These are phyloP conservation scores for Fragilaria crotonensis DNA, from an alignment of 108 stramenopile species.

Conservation along the genomic window DNA sequence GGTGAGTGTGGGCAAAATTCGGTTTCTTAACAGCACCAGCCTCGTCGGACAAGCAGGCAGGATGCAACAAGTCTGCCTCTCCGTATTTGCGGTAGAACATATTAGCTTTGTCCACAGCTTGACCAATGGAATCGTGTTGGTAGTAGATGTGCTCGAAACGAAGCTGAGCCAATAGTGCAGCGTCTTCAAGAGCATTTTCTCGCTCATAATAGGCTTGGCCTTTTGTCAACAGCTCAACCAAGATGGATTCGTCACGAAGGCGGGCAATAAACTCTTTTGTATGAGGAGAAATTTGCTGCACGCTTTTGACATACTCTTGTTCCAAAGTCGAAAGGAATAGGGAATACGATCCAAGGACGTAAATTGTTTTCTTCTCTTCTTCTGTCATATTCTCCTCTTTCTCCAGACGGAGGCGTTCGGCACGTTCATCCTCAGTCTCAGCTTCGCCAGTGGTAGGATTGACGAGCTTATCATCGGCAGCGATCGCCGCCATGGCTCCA, in stretches of 20 bases:
- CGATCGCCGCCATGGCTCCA: constrained; percentile 71
- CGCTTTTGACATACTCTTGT: constrained; percentile 94
- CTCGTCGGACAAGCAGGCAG: constrained; percentile 56
- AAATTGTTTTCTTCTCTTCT: constrained; percentile 69
- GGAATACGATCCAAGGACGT: constrained; percentile 84
- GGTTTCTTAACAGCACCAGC: constrained; percentile 2
- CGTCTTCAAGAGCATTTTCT: constrained; percentile 51
- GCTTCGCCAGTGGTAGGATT: constrained; percentile 78
- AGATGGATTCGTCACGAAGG: constrained; percentile 84
- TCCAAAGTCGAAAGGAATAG: constrained; percentile 82
- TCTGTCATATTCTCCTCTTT: constrained; percentile 65
- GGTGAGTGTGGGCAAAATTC: constrained; percentile 44
- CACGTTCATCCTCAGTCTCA: constrained; percentile 76
- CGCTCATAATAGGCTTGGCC: constrained; percentile 84
- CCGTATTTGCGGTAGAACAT: constrained; percentile 59
- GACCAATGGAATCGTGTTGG: constrained; percentile 89
- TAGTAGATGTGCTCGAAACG: constrained; percentile 96
- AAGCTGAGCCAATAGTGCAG: constrained; percentile 67
- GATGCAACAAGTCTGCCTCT: constrained; percentile 67
- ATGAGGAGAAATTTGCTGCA: constrained; percentile 91
- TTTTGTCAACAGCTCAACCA: constrained; percentile 63
- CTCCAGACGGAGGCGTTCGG: constrained; percentile 77
- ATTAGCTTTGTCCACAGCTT: constrained; percentile 75
- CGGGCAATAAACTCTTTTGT: constrained; percentile 86
- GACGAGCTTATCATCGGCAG: constrained; percentile 72